Percentiles rank a stretch among this genome's conserved stretches.
Conservation (phyloP, 2,329 filamentous ascomycete genomes). For the Zymoseptoria tritici region DNA sequence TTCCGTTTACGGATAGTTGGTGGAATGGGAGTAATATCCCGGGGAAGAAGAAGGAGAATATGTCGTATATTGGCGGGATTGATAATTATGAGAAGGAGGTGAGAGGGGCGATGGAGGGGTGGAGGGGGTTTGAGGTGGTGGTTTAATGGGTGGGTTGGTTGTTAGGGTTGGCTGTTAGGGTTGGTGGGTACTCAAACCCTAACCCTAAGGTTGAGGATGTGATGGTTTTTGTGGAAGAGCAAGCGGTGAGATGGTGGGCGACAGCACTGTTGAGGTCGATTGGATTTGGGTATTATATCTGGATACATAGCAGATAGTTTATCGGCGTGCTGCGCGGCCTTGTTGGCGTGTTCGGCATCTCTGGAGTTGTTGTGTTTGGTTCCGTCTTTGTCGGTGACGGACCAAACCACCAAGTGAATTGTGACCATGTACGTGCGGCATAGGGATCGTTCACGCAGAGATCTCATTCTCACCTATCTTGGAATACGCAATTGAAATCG, state of each 20-base stretch:
- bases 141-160: background rate
- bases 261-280: background rate
- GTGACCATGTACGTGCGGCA: too few relatives aligned
- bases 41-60: conserved; percentile 31
- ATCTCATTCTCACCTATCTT: too few relatives aligned
- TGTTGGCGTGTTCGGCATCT: too few relatives aligned
- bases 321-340: too few relatives aligned
- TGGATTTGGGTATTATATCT: too few relatives aligned
- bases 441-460: too few relatives aligned
- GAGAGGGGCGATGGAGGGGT: conserved; percentile 31
- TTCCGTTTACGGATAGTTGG: conserved; percentile 24
- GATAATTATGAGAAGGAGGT: conserved; percentile 33
- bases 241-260: too few relatives aligned
- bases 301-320: too few relatives aligned
- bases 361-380: too few relatives aligned
- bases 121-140: conserved; percentile 26
- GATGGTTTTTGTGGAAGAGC: background rate
- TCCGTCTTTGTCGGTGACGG: too few relatives aligned
- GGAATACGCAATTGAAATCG: too few relatives aligned
- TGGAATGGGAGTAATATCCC: conserved; percentile 32
- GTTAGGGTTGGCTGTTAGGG: background rate
- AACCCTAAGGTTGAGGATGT: background rate
- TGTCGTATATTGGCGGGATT: conserved; percentile 35
- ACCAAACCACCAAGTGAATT: too few relatives aligned
- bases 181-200: background rate